Conservation (phyloP, 768 basidiomycete species). For the Suillus americanus region DNA sequence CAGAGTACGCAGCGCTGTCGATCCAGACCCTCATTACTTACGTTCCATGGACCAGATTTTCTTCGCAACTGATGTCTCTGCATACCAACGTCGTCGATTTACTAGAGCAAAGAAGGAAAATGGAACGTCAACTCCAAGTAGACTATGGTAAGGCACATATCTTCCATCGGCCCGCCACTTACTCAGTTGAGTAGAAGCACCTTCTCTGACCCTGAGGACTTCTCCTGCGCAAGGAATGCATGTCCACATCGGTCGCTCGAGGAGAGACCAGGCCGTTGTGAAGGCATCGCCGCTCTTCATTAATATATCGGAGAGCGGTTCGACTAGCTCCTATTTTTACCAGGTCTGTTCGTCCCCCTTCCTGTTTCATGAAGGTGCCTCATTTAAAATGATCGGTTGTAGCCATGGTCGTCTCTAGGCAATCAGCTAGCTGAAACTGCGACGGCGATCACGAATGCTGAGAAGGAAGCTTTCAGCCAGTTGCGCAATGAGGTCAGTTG, state of each 20-base stretch:
- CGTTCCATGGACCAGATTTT: conserved; percentile 47
- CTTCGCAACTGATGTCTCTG: conserved; percentile 47
- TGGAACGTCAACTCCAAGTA: conserved; percentile 55
- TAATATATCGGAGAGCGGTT: conserved; percentile 57
- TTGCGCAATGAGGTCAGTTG: conserved; percentile 62
- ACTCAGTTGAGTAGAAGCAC: conserved; percentile 46
- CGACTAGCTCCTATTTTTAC: conserved; percentile 70
- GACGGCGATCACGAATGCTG: conserved; percentile 49
- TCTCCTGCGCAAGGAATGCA: conserved; percentile 71
- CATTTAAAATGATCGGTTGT: neutral
- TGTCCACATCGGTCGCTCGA: conserved; percentile 66
- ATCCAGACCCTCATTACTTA: neutral
- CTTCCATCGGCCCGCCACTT: neutral
- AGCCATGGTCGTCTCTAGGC: conserved; percentile 82
- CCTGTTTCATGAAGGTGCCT: neutral
- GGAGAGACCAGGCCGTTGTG: conserved; percentile 56
- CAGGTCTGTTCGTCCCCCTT: conserved; percentile 38
- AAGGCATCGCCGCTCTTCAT: conserved; percentile 52
- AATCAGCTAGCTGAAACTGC: conserved; percentile 60
- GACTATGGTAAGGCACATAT: conserved; percentile 46
- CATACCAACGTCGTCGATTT: conserved; percentile 49
- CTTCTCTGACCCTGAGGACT: conserved; percentile 72
- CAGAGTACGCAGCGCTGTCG: conserved; percentile 43
- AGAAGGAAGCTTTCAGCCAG: conserved; percentile 71
- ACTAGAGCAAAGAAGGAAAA: conserved; percentile 42